phyloP scores from a whole-genome alignment of 192 early-diverging fungal genomes.

The Linnemannia hyalina region DNA sequence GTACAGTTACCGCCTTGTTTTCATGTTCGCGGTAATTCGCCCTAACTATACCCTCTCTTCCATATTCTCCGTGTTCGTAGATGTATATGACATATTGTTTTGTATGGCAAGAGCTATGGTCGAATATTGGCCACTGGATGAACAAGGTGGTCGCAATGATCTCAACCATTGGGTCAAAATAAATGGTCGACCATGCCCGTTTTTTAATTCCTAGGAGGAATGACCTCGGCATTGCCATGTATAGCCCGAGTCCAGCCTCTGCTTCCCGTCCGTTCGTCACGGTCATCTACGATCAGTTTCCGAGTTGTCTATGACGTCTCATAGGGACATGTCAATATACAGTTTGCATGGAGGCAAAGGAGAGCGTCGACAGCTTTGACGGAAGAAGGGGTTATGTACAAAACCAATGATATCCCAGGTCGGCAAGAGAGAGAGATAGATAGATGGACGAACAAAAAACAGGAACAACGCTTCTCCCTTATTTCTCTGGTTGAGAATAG shows the following conservation, averaged over 20 bases:
- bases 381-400: too few species aligned
- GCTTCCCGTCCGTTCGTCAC: background rate
- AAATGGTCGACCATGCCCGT: too few species aligned
- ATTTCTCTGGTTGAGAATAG: background rate
- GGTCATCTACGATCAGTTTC: constrained; percentile 5
- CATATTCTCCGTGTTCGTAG: background rate
- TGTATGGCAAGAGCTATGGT: background rate
- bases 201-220: too few species aligned
- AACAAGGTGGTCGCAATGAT: background rate
- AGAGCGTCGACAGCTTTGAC: too few species aligned
- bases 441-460: background rate
- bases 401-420: too few species aligned
- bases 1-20: too few species aligned
- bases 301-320: too few species aligned
- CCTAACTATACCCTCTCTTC: too few species aligned
- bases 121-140: background rate
- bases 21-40: too few species aligned
- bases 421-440: background rate
- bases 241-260: background rate
- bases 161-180: background rate
- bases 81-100: background rate
- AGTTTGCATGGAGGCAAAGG: too few species aligned
- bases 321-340: too few species aligned
- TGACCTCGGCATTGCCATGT: background rate
- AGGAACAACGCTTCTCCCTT: background rate